These are phyloP conservation scores for Tylopilus sp. DNA, from an alignment of 768 basidiomycete genomes.

Conservation along the genomic window DNA sequence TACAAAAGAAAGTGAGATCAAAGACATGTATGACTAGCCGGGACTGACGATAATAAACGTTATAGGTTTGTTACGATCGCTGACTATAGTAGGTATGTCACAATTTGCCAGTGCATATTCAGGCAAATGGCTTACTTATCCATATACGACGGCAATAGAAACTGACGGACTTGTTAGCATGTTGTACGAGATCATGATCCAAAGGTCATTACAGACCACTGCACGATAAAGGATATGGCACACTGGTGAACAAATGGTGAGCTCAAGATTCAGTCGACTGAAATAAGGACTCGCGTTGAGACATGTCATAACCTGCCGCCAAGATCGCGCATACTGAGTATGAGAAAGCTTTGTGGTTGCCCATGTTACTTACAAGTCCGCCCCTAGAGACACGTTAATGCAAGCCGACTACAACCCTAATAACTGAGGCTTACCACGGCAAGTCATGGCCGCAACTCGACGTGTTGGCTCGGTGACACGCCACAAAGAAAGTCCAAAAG, in stretches of 20 bases:
- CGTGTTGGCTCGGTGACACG: background rate
- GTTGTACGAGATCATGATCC: background rate
- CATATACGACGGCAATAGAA: slow-evolving; percentile 14
- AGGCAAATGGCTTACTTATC: slow-evolving; percentile 5
- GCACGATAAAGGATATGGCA: background rate
- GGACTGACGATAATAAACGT: slow-evolving; percentile 9
- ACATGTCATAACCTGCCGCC: background rate
- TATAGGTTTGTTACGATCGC: slow-evolving; percentile 7
- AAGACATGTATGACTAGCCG: background rate
- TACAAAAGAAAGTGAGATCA: background rate
- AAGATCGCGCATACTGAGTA: background rate
- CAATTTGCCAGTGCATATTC: background rate
- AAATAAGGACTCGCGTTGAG: background rate
- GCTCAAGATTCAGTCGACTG: background rate
- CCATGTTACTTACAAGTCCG: slow-evolving; percentile 5
- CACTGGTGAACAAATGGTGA: background rate
- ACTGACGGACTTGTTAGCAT: background rate
- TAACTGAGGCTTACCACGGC: slow-evolving; percentile 1
- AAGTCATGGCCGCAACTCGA: background rate
- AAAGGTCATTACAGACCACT: slow-evolving; percentile 3
- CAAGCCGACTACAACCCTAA: background rate
- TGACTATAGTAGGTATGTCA: slow-evolving; percentile 4
- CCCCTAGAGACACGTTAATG: slow-evolving; percentile 1
- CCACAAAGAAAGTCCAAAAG: slow-evolving; percentile 6
- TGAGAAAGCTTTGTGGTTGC: background rate